Base-by-base conservation (phyloP, 2,329 filamentous ascomycete species). In the Endocalyx cinctus region DNA sequence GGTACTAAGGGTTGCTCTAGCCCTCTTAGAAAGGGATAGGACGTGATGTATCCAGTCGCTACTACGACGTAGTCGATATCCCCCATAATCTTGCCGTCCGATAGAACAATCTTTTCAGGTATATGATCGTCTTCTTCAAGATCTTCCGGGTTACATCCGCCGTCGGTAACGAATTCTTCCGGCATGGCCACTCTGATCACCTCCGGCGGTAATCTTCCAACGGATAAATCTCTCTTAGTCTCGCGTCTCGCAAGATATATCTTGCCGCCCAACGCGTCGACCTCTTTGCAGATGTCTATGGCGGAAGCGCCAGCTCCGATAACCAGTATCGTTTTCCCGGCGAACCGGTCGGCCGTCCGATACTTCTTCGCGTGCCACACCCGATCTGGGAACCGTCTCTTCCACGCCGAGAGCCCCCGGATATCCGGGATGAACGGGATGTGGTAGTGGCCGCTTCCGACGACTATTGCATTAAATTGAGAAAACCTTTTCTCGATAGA, bases 291-390 rank as follows among this genome's bases (percentile, higher is more conserved):
- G 4, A 72, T 66, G 25, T 70, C 59, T 3, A 61, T 46, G 2
- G 63, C 60, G 0, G 64, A 70, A 2, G 64, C 59, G 2, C 64
- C 54, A n/a, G 70, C 76, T 29, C 79, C 79, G 5, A 72, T 63
- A 13, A 73, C 55, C 25, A 78, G 70, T 0, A 71, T 43, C 0
- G 57, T 67, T 36, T 80, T 76, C 22, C 64, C 67, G 4, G 53
- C 52, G 47, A 78, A 87, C 1, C 63, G 51, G 12, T 77, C 67
- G 0, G 84, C 74, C 0, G 61, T 70, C 7, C 84, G 73, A 48
- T 87, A 92, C 41, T 74, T 74, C 52, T 88, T 90, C 0, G 85
- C 87, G 50, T 86, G 82, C 4, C 67, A 68, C 14, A 86, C 68
- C 4, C 60, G 48, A 0, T 62, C 63, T 0, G 75, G 72, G 41